Evolutionary conservation across 1,284 basidiomycete genomes (phyloP), one percentile per base, ranked within the genome.

Genomic region (Pseudozyma thailandica): DNA sequence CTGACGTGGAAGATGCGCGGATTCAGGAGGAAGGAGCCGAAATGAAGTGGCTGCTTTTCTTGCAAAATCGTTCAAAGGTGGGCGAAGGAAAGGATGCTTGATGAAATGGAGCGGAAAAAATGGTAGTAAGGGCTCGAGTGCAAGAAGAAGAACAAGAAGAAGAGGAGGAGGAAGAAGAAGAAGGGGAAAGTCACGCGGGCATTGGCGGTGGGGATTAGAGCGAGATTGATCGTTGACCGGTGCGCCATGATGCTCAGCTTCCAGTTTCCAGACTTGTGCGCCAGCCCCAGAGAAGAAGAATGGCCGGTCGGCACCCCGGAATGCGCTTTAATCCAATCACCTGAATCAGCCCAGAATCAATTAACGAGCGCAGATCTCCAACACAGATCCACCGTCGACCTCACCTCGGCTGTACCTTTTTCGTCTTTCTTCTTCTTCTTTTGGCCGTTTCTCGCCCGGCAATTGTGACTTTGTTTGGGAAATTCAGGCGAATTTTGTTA

Each of bases 361-460:
- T n/a, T n/a, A n/a, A n/a, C n/a, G n/a, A n/a, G 7, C 31, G 31
- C 31, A 33, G 31, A 10, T 33, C 12, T 33, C 31, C 31, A 33
- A n/a, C n/a, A 33, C 12, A 33, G 18, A 9, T 48, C 20, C 6
- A 25, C 31, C 18, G 47, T 37, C 25, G 15, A 33, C 28, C 39
- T 20, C 28, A 25, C 25, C 53, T 56, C 54, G 54, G 54, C 54
- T 56, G 54, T 49, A 44, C 54, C 54, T 57, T 57, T 50, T 50
- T 31, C n/a, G 18, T 42, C 12, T 23, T 31, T 42, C 8, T 18
- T 25, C 38, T 25, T 42, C 25, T 18, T 21, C 47, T 35, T 35
- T 18, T 49, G 9, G 16, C 18, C 26, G 9, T 38, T 27, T 48
- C 45, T 55, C 53, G 53, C 52, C 28, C 52, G 52, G 26, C 35